Conservation (phyloP, 164 flowering plant genomes). For the Magnolia changhungtana region DNA sequence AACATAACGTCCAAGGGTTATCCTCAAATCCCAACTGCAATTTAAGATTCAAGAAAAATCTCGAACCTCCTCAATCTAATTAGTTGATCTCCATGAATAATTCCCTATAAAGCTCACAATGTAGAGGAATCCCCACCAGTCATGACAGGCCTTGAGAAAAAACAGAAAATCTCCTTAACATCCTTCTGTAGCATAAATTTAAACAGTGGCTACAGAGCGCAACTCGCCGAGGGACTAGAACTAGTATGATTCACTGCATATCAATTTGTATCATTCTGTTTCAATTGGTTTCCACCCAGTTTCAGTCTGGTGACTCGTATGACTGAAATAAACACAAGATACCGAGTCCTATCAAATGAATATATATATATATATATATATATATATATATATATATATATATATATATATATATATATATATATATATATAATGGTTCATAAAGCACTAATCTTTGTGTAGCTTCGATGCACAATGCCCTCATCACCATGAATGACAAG, state of each 20-base stretch:
- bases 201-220: neutral
- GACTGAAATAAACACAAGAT: too few relatives aligned
- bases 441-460: too few relatives aligned
- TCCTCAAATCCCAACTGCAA: neutral
- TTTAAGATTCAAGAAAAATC: neutral
- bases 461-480: too few relatives aligned
- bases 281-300: too few relatives aligned
- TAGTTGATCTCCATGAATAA: neutral
- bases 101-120: neutral
- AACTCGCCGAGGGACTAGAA: neutral
- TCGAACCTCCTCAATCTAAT: neutral
- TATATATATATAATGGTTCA: too few relatives aligned
- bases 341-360: too few relatives aligned
- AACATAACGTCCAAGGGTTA: neutral
- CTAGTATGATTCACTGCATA: neutral
- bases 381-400: too few relatives aligned
- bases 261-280: too few relatives aligned
- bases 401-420: too few relatives aligned
- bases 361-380: too few relatives aligned
- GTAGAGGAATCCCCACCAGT: neutral
- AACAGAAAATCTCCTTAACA: neutral
- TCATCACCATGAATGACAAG: too few relatives aligned
- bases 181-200: neutral
- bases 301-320: too few relatives aligned
- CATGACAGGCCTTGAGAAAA: neutral